A percentile compares a stretch with the other conserved stretches of the same genome.
These are phyloP conservation scores for Ophiostoma novo-ulmi DNA, from an alignment of 2,329 filamentous ascomycete genomes.

Conservation along the genomic window DNA sequence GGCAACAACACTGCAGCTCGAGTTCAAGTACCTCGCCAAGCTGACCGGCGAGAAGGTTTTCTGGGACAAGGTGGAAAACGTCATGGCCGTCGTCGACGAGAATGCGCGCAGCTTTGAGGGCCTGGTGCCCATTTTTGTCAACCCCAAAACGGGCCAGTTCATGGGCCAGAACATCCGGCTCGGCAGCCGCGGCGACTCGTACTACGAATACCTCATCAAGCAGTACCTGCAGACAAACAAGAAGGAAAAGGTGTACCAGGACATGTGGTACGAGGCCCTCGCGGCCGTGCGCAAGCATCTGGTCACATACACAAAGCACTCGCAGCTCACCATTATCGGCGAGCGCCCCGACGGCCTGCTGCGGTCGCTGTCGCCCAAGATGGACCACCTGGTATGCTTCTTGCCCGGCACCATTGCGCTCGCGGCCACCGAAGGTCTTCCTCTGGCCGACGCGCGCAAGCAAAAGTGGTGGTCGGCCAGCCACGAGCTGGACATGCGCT, in stretches of 20 bases:
- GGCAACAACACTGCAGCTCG: slow-evolving; percentile 84
- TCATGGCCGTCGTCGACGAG: slow-evolving; percentile 85
- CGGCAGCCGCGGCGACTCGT: slow-evolving; percentile 91
- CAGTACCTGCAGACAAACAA: slow-evolving; percentile 92
- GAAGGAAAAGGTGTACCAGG: slow-evolving; percentile 77
- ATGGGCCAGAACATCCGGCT: slow-evolving; percentile 80
- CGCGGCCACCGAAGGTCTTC: slow-evolving; percentile 72
- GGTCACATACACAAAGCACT: slow-evolving; percentile 77
- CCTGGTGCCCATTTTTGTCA: slow-evolving; percentile 86
- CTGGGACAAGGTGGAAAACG: slow-evolving; percentile 86
- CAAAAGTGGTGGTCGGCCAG: slow-evolving; percentile 66
- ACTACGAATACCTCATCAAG: slow-evolving; percentile 98
- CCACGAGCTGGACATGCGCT: slow-evolving; percentile 79
- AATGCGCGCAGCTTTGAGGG: slow-evolving; percentile 74
- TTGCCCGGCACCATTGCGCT: slow-evolving; percentile 94
- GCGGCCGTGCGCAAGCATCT: slow-evolving; percentile 85
- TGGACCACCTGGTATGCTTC: slow-evolving; percentile 98
- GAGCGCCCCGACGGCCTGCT: slow-evolving; percentile 74
- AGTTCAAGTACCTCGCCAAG: slow-evolving; percentile 95
- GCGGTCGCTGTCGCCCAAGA: slow-evolving; percentile 69
- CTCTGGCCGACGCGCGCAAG: slow-evolving; percentile 69
- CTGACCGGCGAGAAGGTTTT: slow-evolving; percentile 87
- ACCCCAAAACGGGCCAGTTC: slow-evolving; percentile 73
- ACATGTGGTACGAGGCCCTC: slow-evolving; percentile 89
- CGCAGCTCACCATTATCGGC: slow-evolving; percentile 80